Conservation (phyloP, 2,329 filamentous ascomycete species). For the Neodidymelliopsis sp. region DNA sequence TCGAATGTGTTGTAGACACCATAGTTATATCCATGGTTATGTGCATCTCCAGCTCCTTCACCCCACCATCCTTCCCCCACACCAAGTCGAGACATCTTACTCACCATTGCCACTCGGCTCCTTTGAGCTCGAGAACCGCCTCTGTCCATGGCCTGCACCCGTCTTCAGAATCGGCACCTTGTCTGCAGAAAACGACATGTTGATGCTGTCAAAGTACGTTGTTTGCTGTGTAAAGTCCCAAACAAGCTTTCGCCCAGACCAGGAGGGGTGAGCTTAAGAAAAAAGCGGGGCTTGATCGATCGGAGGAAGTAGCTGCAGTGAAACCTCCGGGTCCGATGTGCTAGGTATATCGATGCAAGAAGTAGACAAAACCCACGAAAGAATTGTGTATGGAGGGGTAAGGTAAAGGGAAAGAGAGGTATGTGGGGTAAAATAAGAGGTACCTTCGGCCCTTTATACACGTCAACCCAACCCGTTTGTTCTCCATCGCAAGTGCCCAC, state of each 20-base stretch:
- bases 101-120: constrained; percentile 48
- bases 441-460: constrained; percentile 14
- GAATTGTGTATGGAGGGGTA: too few species aligned
- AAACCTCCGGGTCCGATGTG: too few species aligned
- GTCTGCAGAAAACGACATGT: constrained; percentile 48
- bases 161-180: constrained; percentile 44
- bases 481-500: not conserved
- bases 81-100: constrained; percentile 16
- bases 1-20: not conserved
- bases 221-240: not conserved
- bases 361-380: too few species aligned
- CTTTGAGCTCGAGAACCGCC: constrained; percentile 47
- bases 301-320: constrained; percentile 3
- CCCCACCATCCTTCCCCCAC: not conserved
- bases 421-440: constrained; percentile 1
- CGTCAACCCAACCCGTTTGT: constrained; percentile 6
- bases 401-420: not conserved
- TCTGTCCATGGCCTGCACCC: constrained; percentile 31
- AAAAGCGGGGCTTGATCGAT: constrained; percentile 8
- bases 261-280: constrained; percentile 7
- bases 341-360: too few species aligned
- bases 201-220: constrained; percentile 7
- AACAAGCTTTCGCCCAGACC: constrained; percentile 19
- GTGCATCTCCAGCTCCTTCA: not conserved
- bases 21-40: not conserved